Evolutionary conservation across 306 rosid genomes (phyloP).

Genomic region (Medicago ruthenica): DNA sequence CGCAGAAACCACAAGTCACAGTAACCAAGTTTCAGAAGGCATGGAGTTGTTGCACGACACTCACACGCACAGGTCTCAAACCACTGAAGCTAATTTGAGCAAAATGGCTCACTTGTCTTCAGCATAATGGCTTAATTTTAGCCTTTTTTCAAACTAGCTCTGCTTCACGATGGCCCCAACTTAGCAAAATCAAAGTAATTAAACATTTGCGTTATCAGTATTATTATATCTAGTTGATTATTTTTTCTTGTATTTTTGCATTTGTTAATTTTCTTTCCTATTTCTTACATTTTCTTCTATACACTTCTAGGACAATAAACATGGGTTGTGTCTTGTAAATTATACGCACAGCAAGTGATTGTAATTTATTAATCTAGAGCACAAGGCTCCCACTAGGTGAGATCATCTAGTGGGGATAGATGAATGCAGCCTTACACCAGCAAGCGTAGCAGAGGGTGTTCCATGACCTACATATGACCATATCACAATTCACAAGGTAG

Average conservation of each 20-base stretch:
- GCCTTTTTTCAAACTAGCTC: background rate
- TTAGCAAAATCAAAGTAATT: background rate
- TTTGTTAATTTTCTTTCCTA: background rate
- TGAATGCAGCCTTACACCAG: background rate
- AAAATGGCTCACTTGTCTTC: background rate
- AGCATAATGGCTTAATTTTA: background rate
- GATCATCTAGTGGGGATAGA: background rate
- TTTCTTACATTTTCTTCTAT: background rate
- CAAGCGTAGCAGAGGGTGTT: background rate
- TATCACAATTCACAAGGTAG: background rate
- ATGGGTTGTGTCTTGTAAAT: background rate
- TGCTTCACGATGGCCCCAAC: background rate
- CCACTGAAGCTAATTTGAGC: background rate
- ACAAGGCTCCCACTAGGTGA: background rate
- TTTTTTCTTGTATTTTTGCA: background rate
- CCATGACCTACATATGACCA: background rate
- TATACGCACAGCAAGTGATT: background rate
- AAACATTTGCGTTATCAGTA: background rate
- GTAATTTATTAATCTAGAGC: background rate
- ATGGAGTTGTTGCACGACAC: background rate
- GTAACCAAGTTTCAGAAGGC: conserved; percentile 6
- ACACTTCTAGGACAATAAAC: background rate
- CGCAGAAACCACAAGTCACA: conserved; percentile 4
- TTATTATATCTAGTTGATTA: background rate
- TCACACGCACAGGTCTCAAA: background rate